Conservation (phyloP, 306 rosid genomes). For the Sindora glabra region DNA sequence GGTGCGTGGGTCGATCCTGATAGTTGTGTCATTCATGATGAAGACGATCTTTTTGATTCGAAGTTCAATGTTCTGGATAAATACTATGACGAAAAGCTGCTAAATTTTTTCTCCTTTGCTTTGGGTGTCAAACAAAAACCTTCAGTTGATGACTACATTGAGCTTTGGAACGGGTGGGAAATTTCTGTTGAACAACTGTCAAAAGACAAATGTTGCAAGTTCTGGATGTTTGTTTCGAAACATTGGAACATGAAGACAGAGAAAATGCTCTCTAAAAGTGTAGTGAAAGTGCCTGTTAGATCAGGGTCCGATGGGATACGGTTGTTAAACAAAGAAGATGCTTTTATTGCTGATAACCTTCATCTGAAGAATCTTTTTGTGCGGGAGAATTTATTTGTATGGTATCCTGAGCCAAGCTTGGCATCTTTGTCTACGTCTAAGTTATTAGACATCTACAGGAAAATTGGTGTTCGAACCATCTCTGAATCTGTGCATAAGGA, state of each 20-base stretch:
- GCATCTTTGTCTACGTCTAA: conserved; percentile 21
- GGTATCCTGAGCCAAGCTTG: conserved; percentile 50
- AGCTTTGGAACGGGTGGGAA: conserved; percentile 69
- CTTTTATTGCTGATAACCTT: conserved; percentile 62
- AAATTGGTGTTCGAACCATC: conserved; percentile 47
- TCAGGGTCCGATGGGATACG: neutral
- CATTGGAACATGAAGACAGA: conserved; percentile 19
- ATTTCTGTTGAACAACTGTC: conserved; percentile 26
- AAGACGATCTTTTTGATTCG: conserved; percentile 42
- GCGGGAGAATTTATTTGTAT: conserved; percentile 43
- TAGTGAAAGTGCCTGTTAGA: conserved; percentile 49
- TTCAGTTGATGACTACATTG: conserved; percentile 41
- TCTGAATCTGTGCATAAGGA: conserved; percentile 44
- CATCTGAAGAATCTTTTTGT: conserved; percentile 52
- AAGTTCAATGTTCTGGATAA: conserved; percentile 36
- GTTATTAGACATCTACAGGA: conserved; percentile 37
- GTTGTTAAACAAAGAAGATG: conserved; percentile 37
- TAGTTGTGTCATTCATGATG: too few species aligned
- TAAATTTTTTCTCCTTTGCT: conserved; percentile 35
- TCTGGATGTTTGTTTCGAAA: conserved; percentile 45
- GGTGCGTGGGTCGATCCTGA: too few species aligned
- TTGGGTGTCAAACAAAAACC: conserved; percentile 36
- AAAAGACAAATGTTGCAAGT: conserved; percentile 40
- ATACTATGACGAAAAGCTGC: conserved; percentile 21
- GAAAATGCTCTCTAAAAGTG: conserved; percentile 21